These are phyloP conservation scores for Salix dunnii DNA, from an alignment of 345 rosid species.

Conservation along the genomic window DNA sequence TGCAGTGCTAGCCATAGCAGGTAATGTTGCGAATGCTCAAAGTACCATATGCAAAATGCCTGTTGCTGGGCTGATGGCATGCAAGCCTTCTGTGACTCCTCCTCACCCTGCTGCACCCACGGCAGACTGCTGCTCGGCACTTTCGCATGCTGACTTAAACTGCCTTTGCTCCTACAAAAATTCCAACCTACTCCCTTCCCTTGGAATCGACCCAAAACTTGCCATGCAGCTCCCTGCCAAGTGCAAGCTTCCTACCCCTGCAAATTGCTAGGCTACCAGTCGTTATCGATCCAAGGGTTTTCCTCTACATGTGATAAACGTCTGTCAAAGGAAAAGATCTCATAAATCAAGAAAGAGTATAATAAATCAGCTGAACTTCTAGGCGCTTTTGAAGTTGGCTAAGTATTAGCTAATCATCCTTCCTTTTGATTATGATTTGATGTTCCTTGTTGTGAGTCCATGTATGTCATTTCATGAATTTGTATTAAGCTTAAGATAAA, in stretches of 20 bases:
- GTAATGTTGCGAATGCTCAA: constrained; percentile 25
- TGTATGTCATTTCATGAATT: not conserved
- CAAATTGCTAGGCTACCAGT: constrained; percentile 27
- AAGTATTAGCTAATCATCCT: not conserved
- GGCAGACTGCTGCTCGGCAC: constrained; percentile 38
- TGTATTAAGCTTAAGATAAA: not conserved
- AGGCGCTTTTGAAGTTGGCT: not conserved
- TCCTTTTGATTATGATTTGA: not conserved
- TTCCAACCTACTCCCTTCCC: constrained; percentile 42
- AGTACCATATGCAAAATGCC: constrained; percentile 39
- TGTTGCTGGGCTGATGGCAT: constrained; percentile 32
- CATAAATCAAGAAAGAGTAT: not conserved
- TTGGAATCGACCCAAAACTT: constrained; percentile 57
- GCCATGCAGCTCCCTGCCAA: constrained; percentile 51
- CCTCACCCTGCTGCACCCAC: constrained; percentile 44
- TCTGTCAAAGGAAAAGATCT: not conserved
- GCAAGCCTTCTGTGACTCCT: constrained; percentile 45
- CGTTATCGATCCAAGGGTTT: not conserved
- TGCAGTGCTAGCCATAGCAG: constrained; percentile 12
- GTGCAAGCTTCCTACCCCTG: constrained; percentile 44
- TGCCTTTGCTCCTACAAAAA: constrained; percentile 58
- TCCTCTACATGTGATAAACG: not conserved
- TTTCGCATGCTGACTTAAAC: constrained; percentile 36
- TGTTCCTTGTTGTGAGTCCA: not conserved
- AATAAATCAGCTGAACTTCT: not conserved